These are phyloP conservation scores for Penicillium sp. DNA, from an alignment of 2,329 filamentous ascomycete species.

Conservation along the genomic window DNA sequence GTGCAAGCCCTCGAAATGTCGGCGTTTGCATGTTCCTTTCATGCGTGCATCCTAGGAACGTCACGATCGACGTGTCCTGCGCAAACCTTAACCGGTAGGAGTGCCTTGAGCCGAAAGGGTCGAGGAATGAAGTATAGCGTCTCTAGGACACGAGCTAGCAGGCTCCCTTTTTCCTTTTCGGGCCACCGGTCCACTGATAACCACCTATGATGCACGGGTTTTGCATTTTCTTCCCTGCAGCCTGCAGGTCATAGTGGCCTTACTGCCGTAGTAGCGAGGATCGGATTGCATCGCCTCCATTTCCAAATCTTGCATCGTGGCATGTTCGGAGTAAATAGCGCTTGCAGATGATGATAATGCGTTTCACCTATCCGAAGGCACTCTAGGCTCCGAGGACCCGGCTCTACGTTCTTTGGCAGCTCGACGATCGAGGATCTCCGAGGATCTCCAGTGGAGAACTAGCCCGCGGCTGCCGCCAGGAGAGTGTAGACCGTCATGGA, in stretches of 20 bases:
- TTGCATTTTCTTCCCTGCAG: constrained; percentile 23
- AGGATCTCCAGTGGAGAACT: constrained; percentile 2
- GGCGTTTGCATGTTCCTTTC: background rate
- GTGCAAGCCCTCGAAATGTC: background rate
- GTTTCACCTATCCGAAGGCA: background rate
- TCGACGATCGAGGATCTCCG: constrained; percentile 3
- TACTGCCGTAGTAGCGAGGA: constrained; percentile 8
- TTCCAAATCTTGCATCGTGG: background rate
- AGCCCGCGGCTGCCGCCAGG: constrained; percentile 18
- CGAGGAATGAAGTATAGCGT: constrained; percentile 16
- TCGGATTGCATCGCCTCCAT: background rate
- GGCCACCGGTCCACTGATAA: constrained; percentile 13
- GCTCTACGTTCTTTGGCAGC: background rate
- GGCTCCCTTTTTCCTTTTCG: constrained; percentile 21
- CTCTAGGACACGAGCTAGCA: constrained; percentile 17
- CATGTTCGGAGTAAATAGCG: background rate
- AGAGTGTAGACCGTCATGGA: constrained; percentile 12
- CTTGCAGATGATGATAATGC: background rate
- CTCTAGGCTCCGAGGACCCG: background rate
- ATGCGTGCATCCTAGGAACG: background rate
- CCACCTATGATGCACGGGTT: constrained; percentile 18
- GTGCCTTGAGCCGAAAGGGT: background rate
- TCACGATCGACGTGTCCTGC: background rate
- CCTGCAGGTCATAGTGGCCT: constrained; percentile 16
- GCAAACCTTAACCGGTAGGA: background rate